These are phyloP conservation scores for Fonsecaea multimorphosa DNA, from an alignment of 2,329 filamentous ascomycete genomes.

Conservation along the genomic window DNA sequence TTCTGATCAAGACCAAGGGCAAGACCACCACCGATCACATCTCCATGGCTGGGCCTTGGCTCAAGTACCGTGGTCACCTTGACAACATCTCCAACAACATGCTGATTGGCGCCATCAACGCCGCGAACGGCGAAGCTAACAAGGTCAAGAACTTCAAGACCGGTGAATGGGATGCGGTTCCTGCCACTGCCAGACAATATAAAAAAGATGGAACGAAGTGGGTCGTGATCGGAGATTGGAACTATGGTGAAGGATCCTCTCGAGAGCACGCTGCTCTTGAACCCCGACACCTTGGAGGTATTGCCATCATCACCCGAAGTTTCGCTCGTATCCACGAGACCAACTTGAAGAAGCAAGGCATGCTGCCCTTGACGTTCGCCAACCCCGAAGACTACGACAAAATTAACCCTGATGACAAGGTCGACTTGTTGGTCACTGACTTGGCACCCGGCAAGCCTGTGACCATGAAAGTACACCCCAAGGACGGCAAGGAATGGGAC, in stretches of 20 bases:
- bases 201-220: constrained; percentile 95
- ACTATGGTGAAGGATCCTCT: constrained; percentile 97
- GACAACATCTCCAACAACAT: constrained; percentile 99
- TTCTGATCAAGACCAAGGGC: constrained; percentile 94
- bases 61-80: constrained; percentile 98
- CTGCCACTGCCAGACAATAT: constrained; percentile 95
- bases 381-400: constrained; percentile 98
- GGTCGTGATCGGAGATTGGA: constrained; percentile 99
- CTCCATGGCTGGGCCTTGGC: constrained; percentile 94
- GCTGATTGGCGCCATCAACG: constrained; percentile 96
- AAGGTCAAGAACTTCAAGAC: constrained; percentile 91
- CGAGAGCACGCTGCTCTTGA: constrained; percentile 98
- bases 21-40: constrained; percentile 98
- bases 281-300: constrained; percentile 93
- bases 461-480: constrained; percentile 89
- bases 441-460: constrained; percentile 91
- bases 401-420: constrained; percentile 89
- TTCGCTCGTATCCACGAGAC: constrained; percentile 99
- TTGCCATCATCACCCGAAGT: constrained; percentile 92
- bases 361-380: constrained; percentile 95
- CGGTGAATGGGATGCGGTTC: constrained; percentile 84
- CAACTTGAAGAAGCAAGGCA: constrained; percentile 99
- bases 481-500: constrained; percentile 80
- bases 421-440: constrained; percentile 88
- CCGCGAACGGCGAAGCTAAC: constrained; percentile 95